Conservation (phyloP, 2,329 filamentous ascomycete genomes). For the Botrytis pseudocinerea region DNA sequence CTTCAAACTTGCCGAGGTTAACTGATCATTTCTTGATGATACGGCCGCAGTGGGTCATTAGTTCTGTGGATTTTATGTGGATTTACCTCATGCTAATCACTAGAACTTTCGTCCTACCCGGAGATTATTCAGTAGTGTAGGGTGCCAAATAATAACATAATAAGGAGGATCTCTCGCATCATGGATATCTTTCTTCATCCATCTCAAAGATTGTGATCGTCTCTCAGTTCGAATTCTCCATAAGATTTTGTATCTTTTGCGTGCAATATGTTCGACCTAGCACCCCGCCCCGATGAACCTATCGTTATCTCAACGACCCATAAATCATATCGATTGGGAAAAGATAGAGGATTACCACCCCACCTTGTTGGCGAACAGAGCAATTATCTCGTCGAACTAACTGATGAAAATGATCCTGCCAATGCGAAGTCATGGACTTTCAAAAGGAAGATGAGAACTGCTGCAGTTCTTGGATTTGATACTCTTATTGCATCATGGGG, state of each 20-base stretch:
- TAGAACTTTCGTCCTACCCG: not conserved
- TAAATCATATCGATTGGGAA: constrained; percentile 22
- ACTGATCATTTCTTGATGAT: not conserved
- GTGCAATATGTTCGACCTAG: constrained; percentile 23
- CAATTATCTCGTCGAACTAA: constrained; percentile 26
- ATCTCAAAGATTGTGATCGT: constrained; percentile 15
- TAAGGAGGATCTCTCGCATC: constrained; percentile 8
- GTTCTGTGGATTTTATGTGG: constrained; percentile 4
- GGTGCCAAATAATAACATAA: not conserved
- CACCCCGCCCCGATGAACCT: constrained; percentile 11
- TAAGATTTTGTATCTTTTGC: not conserved
- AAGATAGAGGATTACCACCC: constrained; percentile 21
- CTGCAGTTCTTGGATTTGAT: constrained; percentile 40
- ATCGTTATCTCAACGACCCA: constrained; percentile 20
- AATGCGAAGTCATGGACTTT: constrained; percentile 26
- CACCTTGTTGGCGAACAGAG: constrained; percentile 17
- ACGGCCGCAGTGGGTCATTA: not conserved
- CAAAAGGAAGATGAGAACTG: constrained; percentile 12
- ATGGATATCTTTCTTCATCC: not conserved
- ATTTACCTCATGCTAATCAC: not conserved
- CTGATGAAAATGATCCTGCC: constrained; percentile 23
- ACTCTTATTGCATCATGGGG: constrained; percentile 24
- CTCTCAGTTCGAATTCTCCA: not conserved
- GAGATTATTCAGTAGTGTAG: constrained; percentile 8
- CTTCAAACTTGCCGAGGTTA: constrained; percentile 5